Evolutionary conservation across 2,329 filamentous ascomycete genomes (phyloP).

Genomic region (Stagonosporopsis rhizophila): DNA sequence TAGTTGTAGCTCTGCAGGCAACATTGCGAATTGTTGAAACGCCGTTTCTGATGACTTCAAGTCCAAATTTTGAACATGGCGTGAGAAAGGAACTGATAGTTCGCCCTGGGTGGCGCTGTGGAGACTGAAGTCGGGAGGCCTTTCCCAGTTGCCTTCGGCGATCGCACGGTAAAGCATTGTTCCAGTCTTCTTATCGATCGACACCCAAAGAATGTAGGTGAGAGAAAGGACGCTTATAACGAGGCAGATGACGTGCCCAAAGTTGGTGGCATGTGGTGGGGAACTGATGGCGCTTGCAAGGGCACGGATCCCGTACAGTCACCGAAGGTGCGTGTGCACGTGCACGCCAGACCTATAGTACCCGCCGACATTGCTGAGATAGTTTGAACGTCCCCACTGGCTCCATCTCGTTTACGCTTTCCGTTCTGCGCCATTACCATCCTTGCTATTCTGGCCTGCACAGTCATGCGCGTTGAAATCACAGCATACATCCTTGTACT

Average conservation of each 20-base stretch:
- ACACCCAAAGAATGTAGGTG: not conserved
- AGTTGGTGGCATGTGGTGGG: not conserved
- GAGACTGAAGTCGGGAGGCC: slow-evolving; percentile 13
- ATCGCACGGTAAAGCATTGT: slow-evolving; percentile 10
- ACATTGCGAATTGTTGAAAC: not conserved
- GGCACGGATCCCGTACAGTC: not conserved
- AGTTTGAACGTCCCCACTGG: no score
- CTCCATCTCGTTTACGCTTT: not conserved
- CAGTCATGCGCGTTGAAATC: no score
- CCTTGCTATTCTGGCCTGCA: no score
- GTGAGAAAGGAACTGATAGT: slow-evolving; percentile 11
- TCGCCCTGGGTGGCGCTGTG: slow-evolving; percentile 5
- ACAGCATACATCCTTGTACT: no score
- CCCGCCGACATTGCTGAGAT: no score
- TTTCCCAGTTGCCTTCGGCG: slow-evolving; percentile 10
- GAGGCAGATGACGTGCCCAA: not conserved
- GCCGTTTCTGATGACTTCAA: not conserved
- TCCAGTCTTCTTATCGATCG: not conserved
- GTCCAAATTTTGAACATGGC: slow-evolving; percentile 1
- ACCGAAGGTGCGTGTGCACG: not conserved
- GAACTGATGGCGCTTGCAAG: not conserved
- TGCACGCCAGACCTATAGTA: no score
- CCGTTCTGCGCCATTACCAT: no score
- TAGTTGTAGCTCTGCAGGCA: slow-evolving; percentile 10
- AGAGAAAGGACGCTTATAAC: not conserved